Evolutionary conservation across 164 flowering plant genomes (phyloP).

Genomic region (Magnolia officinalis): DNA sequence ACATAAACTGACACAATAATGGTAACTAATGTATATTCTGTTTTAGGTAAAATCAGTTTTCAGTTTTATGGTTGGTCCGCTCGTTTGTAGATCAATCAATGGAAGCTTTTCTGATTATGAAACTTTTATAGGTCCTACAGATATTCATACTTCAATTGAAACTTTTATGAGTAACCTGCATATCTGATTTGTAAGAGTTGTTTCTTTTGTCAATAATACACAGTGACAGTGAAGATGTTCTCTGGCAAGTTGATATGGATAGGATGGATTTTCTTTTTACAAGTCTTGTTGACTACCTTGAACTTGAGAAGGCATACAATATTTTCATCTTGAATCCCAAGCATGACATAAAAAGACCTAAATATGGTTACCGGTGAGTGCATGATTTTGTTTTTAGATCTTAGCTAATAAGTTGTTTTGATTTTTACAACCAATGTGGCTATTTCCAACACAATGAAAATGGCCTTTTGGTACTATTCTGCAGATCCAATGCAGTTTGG

Average conservation of each 20-base stretch:
- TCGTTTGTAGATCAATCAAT: not conserved
- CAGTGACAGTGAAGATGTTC: conserved; percentile 52
- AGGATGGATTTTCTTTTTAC: conserved; percentile 67
- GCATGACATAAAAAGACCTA: conserved; percentile 39
- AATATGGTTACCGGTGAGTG: conserved; percentile 82
- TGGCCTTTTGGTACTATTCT: not conserved
- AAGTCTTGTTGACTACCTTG: conserved; percentile 77
- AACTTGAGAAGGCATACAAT: conserved; percentile 79
- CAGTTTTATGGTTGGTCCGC: not conserved
- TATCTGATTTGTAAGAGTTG: not conserved
- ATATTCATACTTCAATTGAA: not conserved
- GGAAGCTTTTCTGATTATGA: not conserved
- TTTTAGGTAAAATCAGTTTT: not conserved
- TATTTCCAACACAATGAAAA: conserved; percentile 1
- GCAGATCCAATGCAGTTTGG: not conserved
- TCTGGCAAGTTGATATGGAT: conserved; percentile 92
- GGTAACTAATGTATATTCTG: not conserved
- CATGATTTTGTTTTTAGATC: not conserved
- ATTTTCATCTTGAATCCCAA: conserved; percentile 85
- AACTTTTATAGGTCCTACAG: not conserved
- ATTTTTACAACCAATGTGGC: not conserved
- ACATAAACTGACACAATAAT: not conserved
- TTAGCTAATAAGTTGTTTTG: not conserved
- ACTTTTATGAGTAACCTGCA: not conserved
- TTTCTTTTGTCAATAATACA: not conserved